A percentile compares a stretch with the other conserved stretches of the same genome.
These are phyloP conservation scores for Solanum tarijense DNA, from an alignment of 257 asterid genomes.

Conservation along the genomic window DNA sequence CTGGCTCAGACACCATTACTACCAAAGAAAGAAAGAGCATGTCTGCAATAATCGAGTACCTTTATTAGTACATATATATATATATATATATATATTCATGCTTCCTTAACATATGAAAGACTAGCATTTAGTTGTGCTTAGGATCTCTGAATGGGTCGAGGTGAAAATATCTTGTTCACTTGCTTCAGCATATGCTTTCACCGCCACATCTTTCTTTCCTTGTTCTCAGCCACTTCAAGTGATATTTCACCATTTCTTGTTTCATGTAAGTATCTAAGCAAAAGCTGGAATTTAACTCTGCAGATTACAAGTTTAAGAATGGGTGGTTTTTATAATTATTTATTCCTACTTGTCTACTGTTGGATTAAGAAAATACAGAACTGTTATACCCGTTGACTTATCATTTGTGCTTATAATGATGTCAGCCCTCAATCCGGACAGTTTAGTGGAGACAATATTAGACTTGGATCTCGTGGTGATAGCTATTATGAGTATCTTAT, in stretches of 20 bases:
- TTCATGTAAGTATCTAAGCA: not conserved
- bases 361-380: not conserved
- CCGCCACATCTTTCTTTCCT: not conserved
- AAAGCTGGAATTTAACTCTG: not conserved
- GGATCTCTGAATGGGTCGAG: not conserved
- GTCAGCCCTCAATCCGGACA: constrained; percentile 84
- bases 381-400: not conserved
- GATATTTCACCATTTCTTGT: not conserved
- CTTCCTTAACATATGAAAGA: not conserved
- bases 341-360: not conserved
- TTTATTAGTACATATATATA: not conserved
- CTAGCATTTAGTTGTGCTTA: not conserved
- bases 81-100: not conserved
- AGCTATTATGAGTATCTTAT: constrained; percentile 94
- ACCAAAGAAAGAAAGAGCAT: not conserved
- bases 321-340: not conserved
- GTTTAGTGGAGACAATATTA: constrained; percentile 78
- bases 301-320: not conserved
- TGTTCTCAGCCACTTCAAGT: not conserved
- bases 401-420: constrained; percentile 14
- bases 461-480: constrained; percentile 98
- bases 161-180: not conserved
- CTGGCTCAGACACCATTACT: not conserved
- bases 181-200: not conserved
- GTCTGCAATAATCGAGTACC: not conserved